These are phyloP conservation scores for Fagus crenata DNA, from an alignment of 306 rosid genomes.

Conservation along the genomic window DNA sequence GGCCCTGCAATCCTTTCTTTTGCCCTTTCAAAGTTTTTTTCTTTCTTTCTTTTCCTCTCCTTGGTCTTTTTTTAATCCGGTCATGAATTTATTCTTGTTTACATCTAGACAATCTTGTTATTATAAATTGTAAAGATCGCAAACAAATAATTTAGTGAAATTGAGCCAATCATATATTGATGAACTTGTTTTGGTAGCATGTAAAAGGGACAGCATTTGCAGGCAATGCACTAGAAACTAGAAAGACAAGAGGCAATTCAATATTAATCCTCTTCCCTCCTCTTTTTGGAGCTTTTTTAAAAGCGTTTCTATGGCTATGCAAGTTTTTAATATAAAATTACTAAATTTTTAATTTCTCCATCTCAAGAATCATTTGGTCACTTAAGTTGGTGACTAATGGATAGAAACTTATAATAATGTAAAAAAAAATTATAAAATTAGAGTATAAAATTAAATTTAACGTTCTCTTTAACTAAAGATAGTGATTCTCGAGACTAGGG, in stretches of 20 bases:
- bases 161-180: no score
- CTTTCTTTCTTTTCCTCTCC: no score
- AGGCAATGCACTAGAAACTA: no score
- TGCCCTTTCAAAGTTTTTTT: no score
- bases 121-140: no score
- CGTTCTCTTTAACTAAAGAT: constrained; percentile 35
- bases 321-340: background rate
- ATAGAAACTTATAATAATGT: background rate
- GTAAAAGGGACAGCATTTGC: no score
- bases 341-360: background rate
- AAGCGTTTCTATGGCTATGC: background rate
- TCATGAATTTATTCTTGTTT: no score
- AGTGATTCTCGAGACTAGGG: background rate
- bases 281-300: background rate
- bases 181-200: no score
- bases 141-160: no score
- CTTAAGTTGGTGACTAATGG: constrained; percentile 34
- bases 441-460: constrained; percentile 10
- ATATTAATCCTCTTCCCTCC: background rate
- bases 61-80: no score
- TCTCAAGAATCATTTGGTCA: constrained; percentile 21
- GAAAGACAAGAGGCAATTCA: background rate
- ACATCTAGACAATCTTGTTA: no score
- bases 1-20: no score
- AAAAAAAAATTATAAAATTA: background rate